Evolutionary conservation across 1,284 basidiomycete genomes (phyloP).

Genomic region (Puccinia horiana): DNA sequence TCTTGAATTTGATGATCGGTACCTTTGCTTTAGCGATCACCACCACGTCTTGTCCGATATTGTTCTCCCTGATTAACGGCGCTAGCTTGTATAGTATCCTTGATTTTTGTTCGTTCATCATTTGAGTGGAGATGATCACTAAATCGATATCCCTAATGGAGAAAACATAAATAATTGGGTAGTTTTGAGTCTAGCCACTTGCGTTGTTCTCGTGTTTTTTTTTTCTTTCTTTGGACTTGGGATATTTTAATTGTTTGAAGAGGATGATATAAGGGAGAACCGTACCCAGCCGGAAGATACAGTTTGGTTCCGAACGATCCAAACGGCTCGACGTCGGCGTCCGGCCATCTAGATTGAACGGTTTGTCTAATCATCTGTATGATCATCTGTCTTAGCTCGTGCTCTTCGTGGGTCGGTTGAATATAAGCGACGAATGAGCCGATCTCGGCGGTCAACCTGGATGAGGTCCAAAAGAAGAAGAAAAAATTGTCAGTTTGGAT

Average conservation of each 20-base stretch:
- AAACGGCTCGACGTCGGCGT: constrained; percentile 81
- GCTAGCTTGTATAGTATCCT: constrained; percentile 60
- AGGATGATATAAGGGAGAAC: too few species aligned
- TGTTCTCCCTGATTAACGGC: constrained; percentile 61
- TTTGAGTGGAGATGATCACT: constrained; percentile 60
- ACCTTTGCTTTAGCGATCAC: constrained; percentile 88
- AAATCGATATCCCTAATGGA: constrained; percentile 65
- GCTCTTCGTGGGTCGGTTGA: constrained; percentile 79
- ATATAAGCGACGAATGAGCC: constrained; percentile 83
- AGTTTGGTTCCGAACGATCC: constrained; percentile 92
- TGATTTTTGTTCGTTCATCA: constrained; percentile 58
- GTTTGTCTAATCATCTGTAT: constrained; percentile 73
- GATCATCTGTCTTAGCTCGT: constrained; percentile 76
- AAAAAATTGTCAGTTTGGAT: neutral
- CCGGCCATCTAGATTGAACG: constrained; percentile 70
- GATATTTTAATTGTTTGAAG: too few species aligned
- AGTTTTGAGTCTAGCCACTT: constrained; percentile 62
- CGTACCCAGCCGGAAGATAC: constrained; percentile 88
- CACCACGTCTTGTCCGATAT: constrained; percentile 66
- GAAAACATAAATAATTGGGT: neutral
- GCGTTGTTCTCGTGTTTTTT: constrained; percentile 64
- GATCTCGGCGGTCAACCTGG: constrained; percentile 79
- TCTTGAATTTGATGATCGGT: constrained; percentile 89
- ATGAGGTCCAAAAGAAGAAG: neutral
- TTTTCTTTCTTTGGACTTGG: neutral